These are phyloP conservation scores for Kwoniella heveanensis DNA, from an alignment of 768 basidiomycete genomes.

Conservation along the genomic window DNA sequence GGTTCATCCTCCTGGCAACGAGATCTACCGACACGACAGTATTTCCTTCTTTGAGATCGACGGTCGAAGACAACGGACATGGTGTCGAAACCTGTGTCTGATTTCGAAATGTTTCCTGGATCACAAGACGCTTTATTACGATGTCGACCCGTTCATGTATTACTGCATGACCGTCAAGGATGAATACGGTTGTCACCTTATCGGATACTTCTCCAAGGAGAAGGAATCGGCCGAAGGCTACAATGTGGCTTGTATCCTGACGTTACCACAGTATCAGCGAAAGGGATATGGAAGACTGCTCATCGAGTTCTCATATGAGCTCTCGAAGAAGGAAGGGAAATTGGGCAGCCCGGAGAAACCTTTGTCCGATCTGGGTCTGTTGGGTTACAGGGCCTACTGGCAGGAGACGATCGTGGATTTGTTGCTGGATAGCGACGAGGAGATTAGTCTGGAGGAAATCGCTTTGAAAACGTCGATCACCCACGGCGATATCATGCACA, in stretches of 20 bases:
- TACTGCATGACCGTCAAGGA: conserved; percentile 98
- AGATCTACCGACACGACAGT: conserved; percentile 97
- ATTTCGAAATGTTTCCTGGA: conserved; percentile 98
- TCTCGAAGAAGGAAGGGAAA: conserved; percentile 93
- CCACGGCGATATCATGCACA: conserved; percentile 95
- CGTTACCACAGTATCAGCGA: conserved; percentile 97
- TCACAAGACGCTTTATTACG: conserved; percentile 99
- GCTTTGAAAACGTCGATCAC: conserved; percentile 93
- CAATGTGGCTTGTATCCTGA: conserved; percentile 97
- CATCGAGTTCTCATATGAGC: conserved; percentile 97
- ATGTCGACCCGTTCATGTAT: conserved; percentile 99
- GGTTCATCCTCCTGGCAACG: conserved; percentile 94
- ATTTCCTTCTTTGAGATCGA: conserved; percentile 99
- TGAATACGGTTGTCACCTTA: conserved; percentile 84
- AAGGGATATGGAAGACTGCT: conserved; percentile 92
- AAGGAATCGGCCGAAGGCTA: conserved; percentile 97
- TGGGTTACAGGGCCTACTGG: conserved; percentile 96
- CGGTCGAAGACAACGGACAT: conserved; percentile 90
- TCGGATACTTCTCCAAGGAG: conserved; percentile 99
- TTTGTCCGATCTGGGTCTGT: conserved; percentile 85
- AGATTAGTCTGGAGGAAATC: conserved; percentile 93
- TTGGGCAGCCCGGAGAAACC: conserved; percentile 98
- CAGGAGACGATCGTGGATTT: conserved; percentile 93
- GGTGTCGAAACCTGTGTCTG: conserved; percentile 94
- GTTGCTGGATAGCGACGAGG: conserved; percentile 70